phyloP scores from a whole-genome alignment of 2,329 filamentous ascomycete genomes.

The Dendrostoma leiphaemia region DNA sequence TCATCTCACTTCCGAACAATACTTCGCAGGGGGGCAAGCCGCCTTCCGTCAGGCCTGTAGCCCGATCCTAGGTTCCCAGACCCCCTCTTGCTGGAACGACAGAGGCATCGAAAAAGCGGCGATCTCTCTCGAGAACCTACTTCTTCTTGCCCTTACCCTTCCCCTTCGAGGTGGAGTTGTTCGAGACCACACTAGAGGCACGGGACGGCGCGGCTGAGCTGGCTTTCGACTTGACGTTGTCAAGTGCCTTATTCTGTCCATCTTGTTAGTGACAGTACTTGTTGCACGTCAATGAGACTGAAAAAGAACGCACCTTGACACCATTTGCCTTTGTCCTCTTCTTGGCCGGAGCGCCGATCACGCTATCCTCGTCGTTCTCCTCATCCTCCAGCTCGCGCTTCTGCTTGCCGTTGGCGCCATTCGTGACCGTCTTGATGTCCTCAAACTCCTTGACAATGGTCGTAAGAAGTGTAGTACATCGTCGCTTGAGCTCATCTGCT shows the following conservation, averaged over 20 bases:
- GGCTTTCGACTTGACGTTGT: conserved; percentile 81
- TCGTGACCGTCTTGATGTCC: conserved; percentile 54
- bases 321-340: conserved; percentile 85
- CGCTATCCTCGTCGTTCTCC: conserved; percentile 78
- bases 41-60: no score
- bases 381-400: conserved; percentile 80
- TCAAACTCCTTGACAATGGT: conserved; percentile 96
- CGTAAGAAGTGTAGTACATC: conserved; percentile 91
- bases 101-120: no score
- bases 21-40: no score
- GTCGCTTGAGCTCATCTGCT: conserved; percentile 84
- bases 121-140: conserved; percentile 27
- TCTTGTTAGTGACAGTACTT: conserved; percentile 1
- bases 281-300: not conserved
- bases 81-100: no score
- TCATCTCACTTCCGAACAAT: no score
- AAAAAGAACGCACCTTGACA: conserved; percentile 69
- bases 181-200: conserved; percentile 84
- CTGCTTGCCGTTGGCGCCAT: conserved; percentile 64
- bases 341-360: conserved; percentile 81
- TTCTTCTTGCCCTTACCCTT: conserved; percentile 56
- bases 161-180: conserved; percentile 50
- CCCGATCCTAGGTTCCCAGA: no score
- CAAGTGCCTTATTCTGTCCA: conserved; percentile 84
- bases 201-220: conserved; percentile 77